Base-by-base conservation (phyloP, 805 yeast genomes). In the Nakazawaea ernobii region DNA sequence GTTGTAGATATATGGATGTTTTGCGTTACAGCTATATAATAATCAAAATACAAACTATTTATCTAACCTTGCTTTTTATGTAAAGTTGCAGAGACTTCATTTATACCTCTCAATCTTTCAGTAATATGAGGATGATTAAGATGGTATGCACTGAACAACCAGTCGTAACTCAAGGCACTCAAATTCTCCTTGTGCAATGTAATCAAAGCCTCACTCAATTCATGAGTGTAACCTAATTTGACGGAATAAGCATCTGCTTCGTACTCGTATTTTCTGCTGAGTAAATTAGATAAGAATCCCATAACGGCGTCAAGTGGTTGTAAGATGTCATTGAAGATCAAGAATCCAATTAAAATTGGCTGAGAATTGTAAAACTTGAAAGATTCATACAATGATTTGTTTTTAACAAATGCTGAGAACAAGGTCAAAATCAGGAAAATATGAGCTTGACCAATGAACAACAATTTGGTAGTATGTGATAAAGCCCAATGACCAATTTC, bases 401-500 rank as follows among this genome's bases (percentile, higher is more conserved):
- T 94, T 52, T 82, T 78, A 61, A 88, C 78, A 56, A 92, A 90
- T 0, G 82, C 84, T 1, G 95, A 79, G 67, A 94, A 91, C 53
- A 86, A 60, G 1, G 85, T 72, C 63, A 91, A 87, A 39, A 82
- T 74, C 26, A 78, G 58, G 55, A 85, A 78, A 45, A 83, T 65
- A 56, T 86, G 86, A 5, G 69, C 62, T 65, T 88, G 91, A 41
- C 80, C 71, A 52, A 83, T 75, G 5, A 76, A 59, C 59, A 94
- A 67, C 74, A 84, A 77, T 61, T 82, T 82, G n/a, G 91, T 71
- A 52, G 91, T 84, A 65, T 94, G 99, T 49, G 85, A 82, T 63
- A 86, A 75, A 58, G 84, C 83, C 99, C 99, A 94, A 65, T 94
- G 99, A 44, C 99, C 99, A 56, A 94, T 84, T 70, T 94, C 99